These are phyloP conservation scores for Oryza brachyantha DNA, from an alignment of 176 grass and related monocot species.

Conservation along the genomic window DNA sequence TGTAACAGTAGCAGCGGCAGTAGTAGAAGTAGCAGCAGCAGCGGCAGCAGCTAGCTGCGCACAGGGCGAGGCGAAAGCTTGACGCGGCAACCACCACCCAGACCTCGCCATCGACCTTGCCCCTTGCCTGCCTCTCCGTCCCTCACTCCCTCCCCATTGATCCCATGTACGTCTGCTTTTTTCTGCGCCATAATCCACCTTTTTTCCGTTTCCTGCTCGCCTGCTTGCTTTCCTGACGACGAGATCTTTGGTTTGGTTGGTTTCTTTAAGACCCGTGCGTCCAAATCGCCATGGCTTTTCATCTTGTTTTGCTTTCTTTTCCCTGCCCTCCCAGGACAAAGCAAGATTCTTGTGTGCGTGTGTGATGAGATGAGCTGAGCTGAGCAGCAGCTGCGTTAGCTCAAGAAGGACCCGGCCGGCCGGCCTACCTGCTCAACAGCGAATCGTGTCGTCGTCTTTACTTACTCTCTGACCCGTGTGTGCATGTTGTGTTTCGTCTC, in stretches of 20 bases:
- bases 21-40: not conserved
- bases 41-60: not conserved
- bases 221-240: slow-evolving; percentile 18
- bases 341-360: slow-evolving; percentile 43
- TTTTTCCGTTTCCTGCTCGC: slow-evolving; percentile 28
- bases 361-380: too few relatives aligned
- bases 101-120: not conserved
- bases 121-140: not conserved
- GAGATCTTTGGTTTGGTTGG: slow-evolving; percentile 53
- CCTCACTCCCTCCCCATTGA: not conserved
- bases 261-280: slow-evolving; percentile 56
- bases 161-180: slow-evolving; percentile 24
- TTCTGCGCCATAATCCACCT: slow-evolving; percentile 13
- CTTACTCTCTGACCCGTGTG: not conserved
- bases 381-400: not conserved
- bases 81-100: slow-evolving; percentile 37
- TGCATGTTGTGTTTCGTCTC: not conserved
- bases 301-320: slow-evolving; percentile 38
- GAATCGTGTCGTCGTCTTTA: slow-evolving; percentile 5
- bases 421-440: slow-evolving; percentile 1
- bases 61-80: slow-evolving; percentile 23
- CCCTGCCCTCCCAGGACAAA: slow-evolving; percentile 27
- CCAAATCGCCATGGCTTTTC: slow-evolving; percentile 43
- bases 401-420: not conserved
- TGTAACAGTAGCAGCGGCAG: not conserved